Conservation (phyloP, 371 early-diverging fungal genomes). For the Fennellomyces sp. region DNA sequence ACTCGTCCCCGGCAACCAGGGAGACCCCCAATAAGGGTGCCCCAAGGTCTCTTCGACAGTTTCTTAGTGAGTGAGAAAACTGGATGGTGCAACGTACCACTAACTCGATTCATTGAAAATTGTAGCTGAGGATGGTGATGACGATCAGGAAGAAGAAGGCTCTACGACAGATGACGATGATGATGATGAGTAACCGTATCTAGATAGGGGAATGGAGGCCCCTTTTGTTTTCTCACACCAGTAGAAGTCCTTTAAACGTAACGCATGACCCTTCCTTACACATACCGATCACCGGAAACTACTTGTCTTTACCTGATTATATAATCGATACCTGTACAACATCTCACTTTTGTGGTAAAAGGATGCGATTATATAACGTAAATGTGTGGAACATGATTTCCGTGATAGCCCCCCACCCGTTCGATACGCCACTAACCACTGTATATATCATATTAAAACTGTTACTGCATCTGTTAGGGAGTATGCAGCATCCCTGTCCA, state of each 20-base stretch:
- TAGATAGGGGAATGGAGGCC: background rate
- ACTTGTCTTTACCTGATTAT: background rate
- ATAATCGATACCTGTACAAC: slow-evolving; percentile 1
- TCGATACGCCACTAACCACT: too few relatives aligned
- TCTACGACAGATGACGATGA: slow-evolving; percentile 9
- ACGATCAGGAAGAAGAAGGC: slow-evolving; percentile 10
- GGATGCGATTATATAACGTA: background rate
- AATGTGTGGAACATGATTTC: too few relatives aligned
- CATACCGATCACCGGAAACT: too few relatives aligned
- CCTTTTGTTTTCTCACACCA: background rate
- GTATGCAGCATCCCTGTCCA: too few relatives aligned
- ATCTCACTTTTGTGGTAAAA: background rate
- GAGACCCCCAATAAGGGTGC: slow-evolving; percentile 6
- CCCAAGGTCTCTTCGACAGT: slow-evolving; percentile 10
- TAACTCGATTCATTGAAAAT: background rate
- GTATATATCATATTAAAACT: too few relatives aligned
- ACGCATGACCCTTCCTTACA: background rate
- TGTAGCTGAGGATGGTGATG: slow-evolving; percentile 6
- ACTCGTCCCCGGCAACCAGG: background rate
- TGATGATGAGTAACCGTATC: too few relatives aligned
- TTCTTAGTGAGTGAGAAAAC: slow-evolving; percentile 9
- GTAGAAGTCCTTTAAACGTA: background rate
- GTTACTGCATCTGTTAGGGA: too few relatives aligned
- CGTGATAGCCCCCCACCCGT: too few relatives aligned
- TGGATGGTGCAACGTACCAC: background rate